Conservation (phyloP, 176 grass and related monocot genomes). For the Bolboschoenus planiculmis region DNA sequence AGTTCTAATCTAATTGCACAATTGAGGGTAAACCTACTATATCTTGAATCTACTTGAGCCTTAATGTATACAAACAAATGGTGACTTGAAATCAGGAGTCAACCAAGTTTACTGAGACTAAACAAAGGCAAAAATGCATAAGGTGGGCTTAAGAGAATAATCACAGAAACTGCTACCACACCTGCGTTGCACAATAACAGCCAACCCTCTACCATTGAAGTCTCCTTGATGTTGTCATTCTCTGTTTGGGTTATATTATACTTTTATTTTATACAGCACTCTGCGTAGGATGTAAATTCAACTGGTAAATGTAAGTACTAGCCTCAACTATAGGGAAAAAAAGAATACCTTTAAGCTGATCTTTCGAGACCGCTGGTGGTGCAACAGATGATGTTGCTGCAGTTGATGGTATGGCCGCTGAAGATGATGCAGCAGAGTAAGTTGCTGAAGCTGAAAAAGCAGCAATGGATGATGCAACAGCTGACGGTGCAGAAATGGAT, state of each 20-base stretch:
- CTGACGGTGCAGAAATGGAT: background rate
- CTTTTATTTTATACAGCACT: background rate
- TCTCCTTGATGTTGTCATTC: background rate
- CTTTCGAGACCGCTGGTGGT: conserved; percentile 41
- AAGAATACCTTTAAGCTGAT: conserved; percentile 54
- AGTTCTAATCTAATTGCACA: background rate
- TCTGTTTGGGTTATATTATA: background rate
- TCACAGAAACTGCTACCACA: background rate
- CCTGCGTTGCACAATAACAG: background rate
- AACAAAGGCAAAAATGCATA: background rate
- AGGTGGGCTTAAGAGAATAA: background rate
- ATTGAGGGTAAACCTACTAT: background rate
- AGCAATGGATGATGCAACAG: background rate
- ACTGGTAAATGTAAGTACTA: background rate
- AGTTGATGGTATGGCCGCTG: background rate
- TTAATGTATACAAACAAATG: background rate
- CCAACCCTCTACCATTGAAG: background rate
- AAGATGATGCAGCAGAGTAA: background rate
- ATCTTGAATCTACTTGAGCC: background rate
- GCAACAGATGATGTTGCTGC: conserved; percentile 13
- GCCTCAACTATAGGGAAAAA: background rate
- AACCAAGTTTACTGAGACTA: background rate
- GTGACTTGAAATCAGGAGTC: background rate
- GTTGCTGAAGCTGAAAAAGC: background rate
- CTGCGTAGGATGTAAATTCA: background rate